Evolutionary conservation across 306 rosid species (phyloP).

Genomic region (Adenanthera pavonina): DNA sequence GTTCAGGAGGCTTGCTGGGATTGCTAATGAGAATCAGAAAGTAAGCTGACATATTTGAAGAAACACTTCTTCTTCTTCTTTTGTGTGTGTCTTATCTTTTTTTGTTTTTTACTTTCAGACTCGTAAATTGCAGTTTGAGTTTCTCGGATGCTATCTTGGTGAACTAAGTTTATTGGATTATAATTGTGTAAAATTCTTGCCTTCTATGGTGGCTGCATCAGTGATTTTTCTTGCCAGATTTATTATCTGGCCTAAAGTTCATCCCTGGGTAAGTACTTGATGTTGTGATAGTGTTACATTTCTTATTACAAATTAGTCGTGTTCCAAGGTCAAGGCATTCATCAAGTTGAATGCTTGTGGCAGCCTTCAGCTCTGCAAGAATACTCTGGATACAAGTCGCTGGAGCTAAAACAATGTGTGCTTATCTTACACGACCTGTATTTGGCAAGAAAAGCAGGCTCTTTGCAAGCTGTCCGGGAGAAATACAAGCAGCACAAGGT

Average conservation of each 20-base stretch:
- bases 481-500: constrained; percentile 85
- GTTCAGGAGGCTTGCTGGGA: constrained; percentile 52
- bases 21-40: constrained; percentile 46
- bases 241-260: constrained; percentile 52
- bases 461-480: constrained; percentile 56
- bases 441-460: constrained; percentile 65
- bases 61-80: background rate
- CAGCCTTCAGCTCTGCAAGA: constrained; percentile 58
- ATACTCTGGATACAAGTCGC: constrained; percentile 54
- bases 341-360: constrained; percentile 23
- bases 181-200: constrained; percentile 62
- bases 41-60: constrained; percentile 38
- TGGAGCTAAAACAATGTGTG: constrained; percentile 65
- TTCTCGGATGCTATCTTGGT: constrained; percentile 66
- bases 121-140: constrained; percentile 60
- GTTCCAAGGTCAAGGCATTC: constrained; percentile 17
- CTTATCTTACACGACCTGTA: constrained; percentile 68
- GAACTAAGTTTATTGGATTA: constrained; percentile 87
- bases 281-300: background rate
- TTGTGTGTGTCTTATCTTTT: background rate
- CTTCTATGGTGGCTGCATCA: constrained; percentile 84
- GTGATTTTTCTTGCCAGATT: constrained; percentile 69
- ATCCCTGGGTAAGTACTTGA: constrained; percentile 76
- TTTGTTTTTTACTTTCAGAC: constrained; percentile 43
- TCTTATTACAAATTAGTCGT: background rate